phyloP scores from a whole-genome alignment of 2,329 filamentous ascomycete species.

The Aspergillus fructus region DNA sequence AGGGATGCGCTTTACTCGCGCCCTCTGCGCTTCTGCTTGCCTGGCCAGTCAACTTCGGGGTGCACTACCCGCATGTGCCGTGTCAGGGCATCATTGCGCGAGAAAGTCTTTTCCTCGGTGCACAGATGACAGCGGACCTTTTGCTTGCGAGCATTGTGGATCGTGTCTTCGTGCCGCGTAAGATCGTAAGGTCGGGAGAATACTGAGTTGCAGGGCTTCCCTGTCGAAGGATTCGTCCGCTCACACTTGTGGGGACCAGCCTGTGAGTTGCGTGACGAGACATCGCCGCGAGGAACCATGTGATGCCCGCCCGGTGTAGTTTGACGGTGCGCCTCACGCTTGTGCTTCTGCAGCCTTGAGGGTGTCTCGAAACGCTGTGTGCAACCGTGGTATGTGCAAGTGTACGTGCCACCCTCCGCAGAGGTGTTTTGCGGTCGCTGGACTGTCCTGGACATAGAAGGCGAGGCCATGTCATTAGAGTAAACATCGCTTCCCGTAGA shows the following conservation, averaged over 20 bases:
- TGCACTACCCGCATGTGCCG: constrained; percentile 93
- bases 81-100: constrained; percentile 88
- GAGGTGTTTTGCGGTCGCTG: constrained; percentile 61
- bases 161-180: constrained; percentile 94
- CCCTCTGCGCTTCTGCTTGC: constrained; percentile 53
- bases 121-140: constrained; percentile 93
- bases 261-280: constrained; percentile 72
- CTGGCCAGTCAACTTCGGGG: constrained; percentile 80
- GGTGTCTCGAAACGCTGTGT: constrained; percentile 85
- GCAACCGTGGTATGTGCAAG: constrained; percentile 93
- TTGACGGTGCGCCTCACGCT: constrained; percentile 86
- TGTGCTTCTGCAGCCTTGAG: constrained; percentile 86
- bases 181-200: constrained; percentile 97
- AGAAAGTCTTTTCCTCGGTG: constrained; percentile 96
- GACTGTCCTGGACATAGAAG: constrained; percentile 28
- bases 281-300: constrained; percentile 39
- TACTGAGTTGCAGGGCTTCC: constrained; percentile 89
- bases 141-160: constrained; percentile 90
- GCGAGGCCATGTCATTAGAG: constrained; percentile 35
- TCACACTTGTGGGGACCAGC: constrained; percentile 91
- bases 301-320: constrained; percentile 54
- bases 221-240: constrained; percentile 89
- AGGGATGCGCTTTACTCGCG: constrained; percentile 28
- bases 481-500: constrained; percentile 56
- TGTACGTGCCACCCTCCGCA: constrained; percentile 86